A percentile compares a stretch with the other conserved stretches of the same genome.
Evolutionary conservation across 306 rosid genomes (phyloP).

Genomic region (Cyamopsis tetragonoloba): DNA sequence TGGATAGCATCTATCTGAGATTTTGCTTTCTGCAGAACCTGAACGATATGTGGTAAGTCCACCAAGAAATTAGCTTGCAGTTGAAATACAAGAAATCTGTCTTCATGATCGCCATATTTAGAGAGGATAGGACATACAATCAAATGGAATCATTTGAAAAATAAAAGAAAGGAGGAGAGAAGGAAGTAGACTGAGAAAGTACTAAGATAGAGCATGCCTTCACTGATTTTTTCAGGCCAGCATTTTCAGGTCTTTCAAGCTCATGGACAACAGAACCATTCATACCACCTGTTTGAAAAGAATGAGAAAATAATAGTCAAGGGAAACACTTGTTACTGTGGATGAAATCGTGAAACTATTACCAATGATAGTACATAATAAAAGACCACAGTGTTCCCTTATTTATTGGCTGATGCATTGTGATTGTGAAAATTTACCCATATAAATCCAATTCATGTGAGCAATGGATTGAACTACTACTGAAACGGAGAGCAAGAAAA

Average conservation of each 20-base stretch:
- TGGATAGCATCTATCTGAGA: constrained; percentile 60
- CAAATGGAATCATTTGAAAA: neutral
- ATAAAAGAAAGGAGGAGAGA: neutral
- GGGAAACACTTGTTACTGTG: neutral
- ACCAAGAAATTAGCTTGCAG: constrained; percentile 29
- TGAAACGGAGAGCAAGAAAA: neutral
- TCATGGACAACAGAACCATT: constrained; percentile 82
- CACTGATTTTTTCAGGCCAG: constrained; percentile 68
- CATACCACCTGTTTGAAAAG: constrained; percentile 73
- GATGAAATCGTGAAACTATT: neutral
- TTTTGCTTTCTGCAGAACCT: constrained; percentile 84
- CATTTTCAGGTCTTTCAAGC: constrained; percentile 87
- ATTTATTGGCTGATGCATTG: neutral
- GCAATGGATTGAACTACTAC: neutral
- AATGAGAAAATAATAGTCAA: neutral
- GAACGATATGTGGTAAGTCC: constrained; percentile 28
- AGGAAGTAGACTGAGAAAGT: constrained; percentile 15
- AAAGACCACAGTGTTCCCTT: neutral
- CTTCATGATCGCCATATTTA: neutral
- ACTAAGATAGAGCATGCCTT: constrained; percentile 54
- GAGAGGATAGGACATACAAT: neutral
- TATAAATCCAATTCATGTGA: neutral
- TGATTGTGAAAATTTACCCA: neutral
- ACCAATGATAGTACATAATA: constrained; percentile 8
- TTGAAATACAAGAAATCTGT: constrained; percentile 16